Conservation (phyloP, 2,329 filamentous ascomycete genomes). For the Xylaria sp. region DNA sequence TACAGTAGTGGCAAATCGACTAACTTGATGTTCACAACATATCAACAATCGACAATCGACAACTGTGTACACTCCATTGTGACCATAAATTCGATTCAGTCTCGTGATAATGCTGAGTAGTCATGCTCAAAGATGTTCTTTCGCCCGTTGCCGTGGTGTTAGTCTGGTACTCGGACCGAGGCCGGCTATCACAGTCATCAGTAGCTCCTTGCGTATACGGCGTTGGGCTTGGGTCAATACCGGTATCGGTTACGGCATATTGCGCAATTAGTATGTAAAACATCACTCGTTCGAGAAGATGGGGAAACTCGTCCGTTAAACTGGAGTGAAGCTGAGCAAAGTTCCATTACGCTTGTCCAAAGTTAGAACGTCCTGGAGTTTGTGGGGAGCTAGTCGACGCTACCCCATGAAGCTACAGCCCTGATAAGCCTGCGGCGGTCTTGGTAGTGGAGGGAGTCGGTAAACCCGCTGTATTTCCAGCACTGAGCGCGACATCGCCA, state of each 20-base stretch:
- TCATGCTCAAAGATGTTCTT: no score
- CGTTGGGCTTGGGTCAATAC: neutral
- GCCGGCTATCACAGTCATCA: neutral
- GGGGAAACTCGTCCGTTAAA: neutral
- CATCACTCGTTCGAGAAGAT: neutral
- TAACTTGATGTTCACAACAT: neutral
- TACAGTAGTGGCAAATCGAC: neutral
- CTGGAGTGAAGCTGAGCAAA: neutral
- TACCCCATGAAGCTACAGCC: neutral
- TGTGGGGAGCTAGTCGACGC: neutral
- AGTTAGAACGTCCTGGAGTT: neutral
- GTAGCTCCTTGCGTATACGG: neutral
- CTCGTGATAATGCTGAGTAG: no score
- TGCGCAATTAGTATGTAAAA: neutral
- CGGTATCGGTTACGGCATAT: neutral
- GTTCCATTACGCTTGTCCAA: no score
- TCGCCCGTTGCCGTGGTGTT: neutral
- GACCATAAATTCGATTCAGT: neutral
- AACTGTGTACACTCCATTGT: neutral
- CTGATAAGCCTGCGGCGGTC: neutral
- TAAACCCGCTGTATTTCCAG: constrained; percentile 20
- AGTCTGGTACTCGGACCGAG: neutral
- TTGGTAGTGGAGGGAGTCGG: constrained; percentile 1
- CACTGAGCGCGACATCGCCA: neutral
- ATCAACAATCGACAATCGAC: neutral